phyloP scores from a whole-genome alignment of 108 stramenopile genomes.

The Nitzschia inconspicua region DNA sequence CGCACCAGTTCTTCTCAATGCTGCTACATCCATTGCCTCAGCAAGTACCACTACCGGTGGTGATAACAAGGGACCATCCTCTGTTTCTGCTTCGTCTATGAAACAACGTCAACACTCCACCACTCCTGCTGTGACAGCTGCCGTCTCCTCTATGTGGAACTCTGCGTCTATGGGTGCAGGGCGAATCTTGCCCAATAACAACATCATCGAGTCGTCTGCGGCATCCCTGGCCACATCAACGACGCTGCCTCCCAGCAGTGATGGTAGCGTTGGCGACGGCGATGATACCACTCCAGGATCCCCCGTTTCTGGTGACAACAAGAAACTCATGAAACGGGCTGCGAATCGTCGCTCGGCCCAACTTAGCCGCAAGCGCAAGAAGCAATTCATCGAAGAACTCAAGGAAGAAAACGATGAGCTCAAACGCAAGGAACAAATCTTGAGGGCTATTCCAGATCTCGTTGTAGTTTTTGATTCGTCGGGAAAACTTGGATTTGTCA shows the following conservation, averaged over 20 bases:
- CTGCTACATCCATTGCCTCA: too few relatives aligned
- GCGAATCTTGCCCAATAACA: too few relatives aligned
- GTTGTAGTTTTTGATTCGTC: constrained; percentile 84
- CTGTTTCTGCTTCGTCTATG: too few relatives aligned
- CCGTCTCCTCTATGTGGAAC: too few relatives aligned
- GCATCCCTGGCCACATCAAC: not conserved
- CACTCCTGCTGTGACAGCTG: too few relatives aligned
- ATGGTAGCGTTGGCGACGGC: too few relatives aligned
- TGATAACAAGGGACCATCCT: too few relatives aligned
- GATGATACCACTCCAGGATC: not conserved
- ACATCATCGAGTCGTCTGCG: too few relatives aligned
- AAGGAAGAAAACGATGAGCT: constrained; percentile 82
- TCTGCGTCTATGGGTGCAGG: too few relatives aligned
- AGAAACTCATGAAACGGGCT: constrained; percentile 73
- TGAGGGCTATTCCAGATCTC: constrained; percentile 76
- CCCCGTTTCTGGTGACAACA: constrained; percentile 49
- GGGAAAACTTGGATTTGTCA: constrained; percentile 73
- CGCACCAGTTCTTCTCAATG: too few relatives aligned
- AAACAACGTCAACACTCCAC: too few relatives aligned
- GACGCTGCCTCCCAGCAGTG: not conserved
- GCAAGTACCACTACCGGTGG: too few relatives aligned
- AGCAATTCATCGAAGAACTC: constrained; percentile 91
- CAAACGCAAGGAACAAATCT: constrained; percentile 76
- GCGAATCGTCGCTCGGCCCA: constrained; percentile 90
- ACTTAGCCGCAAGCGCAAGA: constrained; percentile 90